Conservation (phyloP, 2,329 filamentous ascomycete species). For the Drechmeria coniospora region DNA sequence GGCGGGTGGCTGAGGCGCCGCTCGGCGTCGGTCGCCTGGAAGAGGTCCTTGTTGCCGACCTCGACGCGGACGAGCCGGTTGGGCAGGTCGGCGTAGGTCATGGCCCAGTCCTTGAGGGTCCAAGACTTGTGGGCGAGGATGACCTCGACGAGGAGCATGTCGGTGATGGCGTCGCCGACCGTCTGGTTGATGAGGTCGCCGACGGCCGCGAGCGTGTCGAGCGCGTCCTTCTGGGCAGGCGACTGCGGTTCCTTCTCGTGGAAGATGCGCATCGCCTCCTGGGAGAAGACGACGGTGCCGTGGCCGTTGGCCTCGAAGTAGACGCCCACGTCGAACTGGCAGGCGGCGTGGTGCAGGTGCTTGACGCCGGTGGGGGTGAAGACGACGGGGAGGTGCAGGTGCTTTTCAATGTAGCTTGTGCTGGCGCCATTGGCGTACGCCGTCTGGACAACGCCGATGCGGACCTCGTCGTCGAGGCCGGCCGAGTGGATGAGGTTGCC, state of each 20-base stretch:
- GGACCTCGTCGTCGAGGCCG: constrained; percentile 63
- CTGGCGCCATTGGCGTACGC: constrained; percentile 95
- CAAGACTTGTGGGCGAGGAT: constrained; percentile 92
- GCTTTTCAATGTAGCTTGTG: constrained; percentile 80
- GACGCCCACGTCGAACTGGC: constrained; percentile 86
- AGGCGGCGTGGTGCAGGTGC: constrained; percentile 91
- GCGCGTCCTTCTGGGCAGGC: constrained; percentile 76
- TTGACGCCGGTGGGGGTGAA: constrained; percentile 95
- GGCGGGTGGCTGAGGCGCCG: constrained; percentile 65
- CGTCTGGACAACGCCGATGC: constrained; percentile 90
- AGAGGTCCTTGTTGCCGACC: constrained; percentile 74
- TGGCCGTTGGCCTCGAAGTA: constrained; percentile 99
- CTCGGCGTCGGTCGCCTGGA: constrained; percentile 86
- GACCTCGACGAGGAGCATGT: constrained; percentile 90
- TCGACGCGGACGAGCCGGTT: constrained; percentile 91
- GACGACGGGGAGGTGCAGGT: constrained; percentile 74
- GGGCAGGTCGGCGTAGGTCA: constrained; percentile 84
- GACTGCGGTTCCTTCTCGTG: constrained; percentile 69
- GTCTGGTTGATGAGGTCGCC: constrained; percentile 95
- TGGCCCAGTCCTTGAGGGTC: constrained; percentile 80
- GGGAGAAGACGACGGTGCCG: constrained; percentile 88
- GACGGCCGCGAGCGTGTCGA: constrained; percentile 70
- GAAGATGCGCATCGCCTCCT: constrained; percentile 66
- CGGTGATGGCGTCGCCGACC: constrained; percentile 87
- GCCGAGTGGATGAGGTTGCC: constrained; percentile 72